Evolutionary conservation across 2,329 filamentous ascomycete genomes (phyloP).

Genomic region (Hymenoscyphus occultus): DNA sequence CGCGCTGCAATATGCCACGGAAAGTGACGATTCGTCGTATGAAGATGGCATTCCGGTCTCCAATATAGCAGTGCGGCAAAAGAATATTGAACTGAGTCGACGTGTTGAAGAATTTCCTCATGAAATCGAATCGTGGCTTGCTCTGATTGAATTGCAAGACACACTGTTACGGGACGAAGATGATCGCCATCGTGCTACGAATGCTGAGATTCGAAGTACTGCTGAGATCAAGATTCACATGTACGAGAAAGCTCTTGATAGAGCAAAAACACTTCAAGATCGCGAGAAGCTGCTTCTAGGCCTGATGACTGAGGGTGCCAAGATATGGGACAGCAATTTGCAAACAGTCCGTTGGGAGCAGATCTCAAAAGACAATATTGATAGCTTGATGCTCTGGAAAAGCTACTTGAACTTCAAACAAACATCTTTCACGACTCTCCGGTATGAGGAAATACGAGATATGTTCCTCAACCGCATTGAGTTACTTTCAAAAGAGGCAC

Average conservation of each 20-base stretch:
- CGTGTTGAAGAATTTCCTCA: slow-evolving; percentile 62
- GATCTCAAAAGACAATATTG: slow-evolving; percentile 52
- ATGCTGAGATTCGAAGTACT: slow-evolving; percentile 63
- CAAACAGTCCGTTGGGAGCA: slow-evolving; percentile 64
- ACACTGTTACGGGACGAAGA: slow-evolving; percentile 54
- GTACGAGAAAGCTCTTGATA: slow-evolving; percentile 71
- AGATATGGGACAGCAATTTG: slow-evolving; percentile 66
- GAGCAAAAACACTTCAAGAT: slow-evolving; percentile 45
- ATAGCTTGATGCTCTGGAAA: slow-evolving; percentile 67
- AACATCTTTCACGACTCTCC: slow-evolving; percentile 63
- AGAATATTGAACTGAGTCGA: slow-evolving; percentile 59
- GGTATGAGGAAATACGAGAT: slow-evolving; percentile 61
- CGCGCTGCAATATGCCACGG: slow-evolving; percentile 45
- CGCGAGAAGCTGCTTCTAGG: slow-evolving; percentile 62
- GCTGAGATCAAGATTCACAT: slow-evolving; percentile 78
- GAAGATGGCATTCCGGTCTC: slow-evolving; percentile 37
- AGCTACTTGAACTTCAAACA: slow-evolving; percentile 71
- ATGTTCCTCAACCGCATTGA: slow-evolving; percentile 58
- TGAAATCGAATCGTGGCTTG: slow-evolving; percentile 71
- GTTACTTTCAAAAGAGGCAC: slow-evolving; percentile 40
- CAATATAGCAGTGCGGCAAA: slow-evolving; percentile 49
- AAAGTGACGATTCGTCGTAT: slow-evolving; percentile 40
- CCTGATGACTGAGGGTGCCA: slow-evolving; percentile 70
- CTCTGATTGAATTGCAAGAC: slow-evolving; percentile 77
- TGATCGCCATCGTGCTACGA: slow-evolving; percentile 47